phyloP scores from a whole-genome alignment of 345 rosid species.

The Diplotaxis tenuifolia region DNA sequence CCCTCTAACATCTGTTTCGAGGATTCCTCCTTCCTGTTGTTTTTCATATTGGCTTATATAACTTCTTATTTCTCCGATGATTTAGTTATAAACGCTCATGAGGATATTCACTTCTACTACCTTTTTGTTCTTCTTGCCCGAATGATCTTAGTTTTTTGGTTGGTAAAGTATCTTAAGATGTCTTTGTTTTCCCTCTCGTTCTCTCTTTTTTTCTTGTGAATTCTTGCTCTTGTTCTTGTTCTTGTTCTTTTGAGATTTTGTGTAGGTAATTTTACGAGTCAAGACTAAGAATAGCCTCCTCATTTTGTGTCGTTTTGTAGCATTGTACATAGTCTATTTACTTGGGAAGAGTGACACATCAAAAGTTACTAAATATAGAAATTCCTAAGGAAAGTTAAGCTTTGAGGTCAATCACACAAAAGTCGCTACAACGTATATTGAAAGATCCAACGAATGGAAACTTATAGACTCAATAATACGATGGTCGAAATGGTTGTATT shows the following conservation, averaged over 20 bases:
- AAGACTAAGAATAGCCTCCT: conserved; percentile 27
- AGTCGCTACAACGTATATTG: not conserved
- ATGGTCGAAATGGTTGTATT: not conserved
- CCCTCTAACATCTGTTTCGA: conserved; percentile 53
- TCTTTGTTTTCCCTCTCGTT: conserved; percentile 1
- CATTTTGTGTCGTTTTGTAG: conserved; percentile 16
- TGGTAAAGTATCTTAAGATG: not conserved
- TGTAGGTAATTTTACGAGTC: not conserved
- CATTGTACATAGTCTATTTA: conserved; percentile 22
- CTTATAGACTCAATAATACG: not conserved
- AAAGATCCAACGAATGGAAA: not conserved
- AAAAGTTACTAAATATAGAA: conserved; percentile 31
- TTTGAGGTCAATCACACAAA: conserved; percentile 9
- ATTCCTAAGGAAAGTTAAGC: not conserved
- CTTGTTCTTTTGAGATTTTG: not conserved
- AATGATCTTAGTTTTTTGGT: not conserved
- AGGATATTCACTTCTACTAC: not conserved
- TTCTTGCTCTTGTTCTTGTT: conserved; percentile 5
- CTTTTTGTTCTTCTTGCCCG: not conserved
- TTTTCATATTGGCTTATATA: conserved; percentile 24
- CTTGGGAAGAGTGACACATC: conserved; percentile 23
- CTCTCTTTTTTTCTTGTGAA: conserved; percentile 13
- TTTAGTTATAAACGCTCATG: not conserved
- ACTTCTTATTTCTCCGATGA: not conserved
- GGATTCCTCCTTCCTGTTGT: conserved; percentile 35